Base-by-base conservation (phyloP, 106 monocot genomes). In the Acorus calamus region DNA sequence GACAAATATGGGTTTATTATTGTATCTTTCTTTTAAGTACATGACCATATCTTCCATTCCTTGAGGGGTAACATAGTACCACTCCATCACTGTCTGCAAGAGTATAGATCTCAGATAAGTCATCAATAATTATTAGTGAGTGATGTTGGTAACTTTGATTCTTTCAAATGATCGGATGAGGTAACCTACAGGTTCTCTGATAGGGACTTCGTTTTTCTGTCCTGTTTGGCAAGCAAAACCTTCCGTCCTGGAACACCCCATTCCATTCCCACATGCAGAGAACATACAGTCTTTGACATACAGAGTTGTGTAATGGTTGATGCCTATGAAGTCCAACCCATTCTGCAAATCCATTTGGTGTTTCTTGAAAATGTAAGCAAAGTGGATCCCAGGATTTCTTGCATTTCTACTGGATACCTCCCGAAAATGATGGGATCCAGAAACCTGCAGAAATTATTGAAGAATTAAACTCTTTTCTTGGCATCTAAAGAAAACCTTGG, bases 301-400 rank as follows among this genome's bases (percentile, higher is more conserved):
- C 11, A 70, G 11, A 14, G 68, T 72, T 6, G 83, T 76, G 73
- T 84, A 84, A 52, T 84, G 84, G 45, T 84, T 80, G 0, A 84
- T 11, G 6, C 84, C 84, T 49, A 84, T 74, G 62, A 80, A 84
- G 42, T 84, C 84, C 8, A 42, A 3, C 13, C 50, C 4, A 14
- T 7, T 11, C 44, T 42, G 50, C 5, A 64, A 2, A 13, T 8
- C 4, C 11, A 8, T 11, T 1, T 14, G 5, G 10, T 80, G 77
- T 57, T 58, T 2, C 28, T 7, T 2, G 73, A 67, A 63, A 84
- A 80, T 57, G 4, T 56, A 10, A 80, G 84, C 14, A 84, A 53
- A 9, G 52, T 60, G 5, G 67, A 47, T 4, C 80, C 80, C 6
- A 84, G 46, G 2, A 84, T 13, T 44, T 71, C 58, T 2, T 59